phyloP scores from a whole-genome alignment of 2,329 filamentous ascomycete genomes.

The Elsinoe batatas region DNA sequence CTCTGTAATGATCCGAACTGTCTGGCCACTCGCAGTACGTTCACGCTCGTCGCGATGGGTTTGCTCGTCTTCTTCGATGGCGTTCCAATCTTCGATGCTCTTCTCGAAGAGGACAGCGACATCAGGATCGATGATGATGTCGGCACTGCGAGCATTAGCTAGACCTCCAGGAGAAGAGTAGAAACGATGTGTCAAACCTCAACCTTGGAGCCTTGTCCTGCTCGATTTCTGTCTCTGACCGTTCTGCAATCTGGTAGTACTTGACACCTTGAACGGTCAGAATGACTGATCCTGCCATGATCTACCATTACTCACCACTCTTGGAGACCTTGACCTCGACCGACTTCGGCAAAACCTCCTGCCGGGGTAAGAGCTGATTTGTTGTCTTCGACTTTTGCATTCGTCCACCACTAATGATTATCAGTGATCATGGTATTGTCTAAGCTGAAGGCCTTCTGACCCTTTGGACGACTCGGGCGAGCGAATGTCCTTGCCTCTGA shows the following conservation, averaged over 20 bases:
- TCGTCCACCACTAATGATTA: neutral
- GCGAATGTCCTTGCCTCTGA: slow-evolving; percentile 20
- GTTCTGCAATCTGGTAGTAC: slow-evolving; percentile 15
- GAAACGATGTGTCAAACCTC: neutral
- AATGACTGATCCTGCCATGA: neutral
- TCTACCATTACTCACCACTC: slow-evolving; percentile 20
- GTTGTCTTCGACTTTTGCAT: slow-evolving; percentile 4
- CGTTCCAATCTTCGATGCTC: slow-evolving; percentile 23
- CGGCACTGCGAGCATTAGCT: neutral
- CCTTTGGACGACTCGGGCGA: slow-evolving; percentile 14
- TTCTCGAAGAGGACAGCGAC: slow-evolving; percentile 19
- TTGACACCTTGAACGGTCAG: slow-evolving; percentile 12
- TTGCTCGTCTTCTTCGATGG: slow-evolving; percentile 17
- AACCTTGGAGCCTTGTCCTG: neutral
- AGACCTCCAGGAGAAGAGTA: neutral
- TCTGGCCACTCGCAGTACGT: neutral
- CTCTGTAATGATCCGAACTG: slow-evolving; percentile 11
- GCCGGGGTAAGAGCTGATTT: slow-evolving; percentile 8
- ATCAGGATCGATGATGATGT: neutral
- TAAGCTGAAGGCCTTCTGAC: slow-evolving; percentile 1
- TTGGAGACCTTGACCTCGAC: slow-evolving; percentile 28
- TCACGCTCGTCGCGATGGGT: slow-evolving; percentile 11
- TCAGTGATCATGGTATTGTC: slow-evolving; percentile 7
- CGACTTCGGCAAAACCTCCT: slow-evolving; percentile 18
- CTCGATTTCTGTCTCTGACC: neutral